These are phyloP conservation scores for Ulota crispa DNA, from an alignment of 225 moss, liverwort and hornwort species.

Conservation along the genomic window DNA sequence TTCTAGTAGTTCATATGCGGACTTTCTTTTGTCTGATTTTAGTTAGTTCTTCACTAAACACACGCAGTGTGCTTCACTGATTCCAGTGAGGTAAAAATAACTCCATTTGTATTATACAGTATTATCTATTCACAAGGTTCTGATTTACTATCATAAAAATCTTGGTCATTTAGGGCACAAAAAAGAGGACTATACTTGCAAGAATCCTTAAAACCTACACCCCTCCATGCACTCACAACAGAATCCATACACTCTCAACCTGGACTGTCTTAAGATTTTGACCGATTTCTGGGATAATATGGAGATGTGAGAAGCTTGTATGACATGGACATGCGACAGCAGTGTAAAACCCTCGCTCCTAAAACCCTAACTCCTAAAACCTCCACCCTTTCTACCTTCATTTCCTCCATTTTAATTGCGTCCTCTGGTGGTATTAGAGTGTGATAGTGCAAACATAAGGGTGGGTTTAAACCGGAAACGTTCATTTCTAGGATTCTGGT, in stretches of 20 bases:
- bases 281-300: not conserved
- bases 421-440: not conserved
- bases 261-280: not conserved
- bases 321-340: not conserved
- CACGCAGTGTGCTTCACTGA: not conserved
- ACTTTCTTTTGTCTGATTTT: not conserved
- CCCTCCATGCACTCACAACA: not conserved
- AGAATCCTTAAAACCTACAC: conserved; percentile 42
- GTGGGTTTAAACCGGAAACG: not conserved
- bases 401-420: not conserved
- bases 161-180: not conserved
- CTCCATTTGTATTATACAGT: not conserved
- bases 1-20: not conserved
- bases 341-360: not conserved
- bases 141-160: not conserved
- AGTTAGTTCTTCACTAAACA: not conserved
- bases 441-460: not conserved
- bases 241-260: not conserved
- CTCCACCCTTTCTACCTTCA: not conserved
- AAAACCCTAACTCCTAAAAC: not conserved
- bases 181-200: not conserved
- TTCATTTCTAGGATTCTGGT: not conserved
- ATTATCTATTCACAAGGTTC: not conserved
- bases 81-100: not conserved
- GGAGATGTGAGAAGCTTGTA: not conserved